Evolutionary conservation across 306 rosid genomes (phyloP).

Genomic region (Prunus mongolica): DNA sequence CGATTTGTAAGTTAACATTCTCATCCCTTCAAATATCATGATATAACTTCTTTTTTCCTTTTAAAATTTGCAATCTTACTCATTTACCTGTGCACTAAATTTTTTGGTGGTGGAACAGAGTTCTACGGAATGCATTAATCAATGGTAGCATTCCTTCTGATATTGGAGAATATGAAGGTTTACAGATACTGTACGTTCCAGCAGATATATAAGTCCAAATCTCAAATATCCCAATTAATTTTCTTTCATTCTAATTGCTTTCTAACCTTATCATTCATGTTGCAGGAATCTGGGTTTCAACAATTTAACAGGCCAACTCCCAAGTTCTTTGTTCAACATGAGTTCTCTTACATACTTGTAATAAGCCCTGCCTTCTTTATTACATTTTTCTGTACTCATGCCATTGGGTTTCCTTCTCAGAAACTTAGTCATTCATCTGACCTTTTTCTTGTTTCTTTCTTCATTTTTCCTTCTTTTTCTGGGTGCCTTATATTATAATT

Average conservation of each 20-base stretch:
- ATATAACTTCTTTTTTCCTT: neutral
- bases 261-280: neutral
- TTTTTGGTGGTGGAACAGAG: neutral
- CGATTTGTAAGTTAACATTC: constrained; percentile 21
- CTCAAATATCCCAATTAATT: neutral
- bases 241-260: neutral
- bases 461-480: neutral
- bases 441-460: neutral
- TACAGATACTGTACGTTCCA: constrained; percentile 17
- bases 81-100: neutral
- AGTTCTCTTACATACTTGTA: constrained; percentile 15
- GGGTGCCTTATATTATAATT: neutral
- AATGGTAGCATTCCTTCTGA: constrained; percentile 23
- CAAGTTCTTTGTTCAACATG: constrained; percentile 21
- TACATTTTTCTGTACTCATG: neutral
- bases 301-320: constrained; percentile 27
- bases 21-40: neutral
- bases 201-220: neutral
- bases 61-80: neutral
- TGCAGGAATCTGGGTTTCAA: constrained; percentile 34
- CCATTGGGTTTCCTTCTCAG: neutral
- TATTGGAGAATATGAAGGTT: constrained; percentile 14
- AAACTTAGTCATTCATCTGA: neutral
- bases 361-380: neutral
- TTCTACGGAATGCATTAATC: constrained; percentile 29